These are phyloP conservation scores for Colletotrichum chlorophyti DNA, from an alignment of 2,329 filamentous ascomycete species.

Conservation along the genomic window DNA sequence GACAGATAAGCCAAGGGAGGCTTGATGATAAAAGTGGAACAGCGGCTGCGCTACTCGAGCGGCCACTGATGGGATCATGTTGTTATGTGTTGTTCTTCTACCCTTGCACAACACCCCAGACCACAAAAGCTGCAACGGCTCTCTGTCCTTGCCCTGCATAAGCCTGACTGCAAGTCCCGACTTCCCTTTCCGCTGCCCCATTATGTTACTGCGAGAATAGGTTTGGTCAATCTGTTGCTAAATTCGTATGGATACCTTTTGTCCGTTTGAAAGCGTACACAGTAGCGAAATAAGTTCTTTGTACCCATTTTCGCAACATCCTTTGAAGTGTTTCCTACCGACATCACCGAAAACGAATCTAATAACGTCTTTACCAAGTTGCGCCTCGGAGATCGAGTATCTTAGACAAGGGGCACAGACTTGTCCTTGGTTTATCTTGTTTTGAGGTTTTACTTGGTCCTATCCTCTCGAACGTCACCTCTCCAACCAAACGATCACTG, in stretches of 20 bases:
- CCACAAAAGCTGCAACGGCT: neutral
- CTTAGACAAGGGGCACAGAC: no score
- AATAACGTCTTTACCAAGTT: neutral
- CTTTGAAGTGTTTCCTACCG: neutral
- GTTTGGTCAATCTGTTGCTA: no score
- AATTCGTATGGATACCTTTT: no score
- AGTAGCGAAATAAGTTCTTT: no score
- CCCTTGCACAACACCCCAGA: no score
- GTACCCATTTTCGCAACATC: no score
- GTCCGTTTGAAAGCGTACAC: no score
- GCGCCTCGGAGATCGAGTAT: no score
- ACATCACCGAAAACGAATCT: neutral
- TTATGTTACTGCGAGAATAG: no score
- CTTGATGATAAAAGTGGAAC: constrained; percentile 23
- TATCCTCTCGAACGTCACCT: neutral
- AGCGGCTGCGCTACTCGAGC: neutral
- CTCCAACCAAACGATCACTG: neutral
- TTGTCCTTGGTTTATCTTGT: neutral
- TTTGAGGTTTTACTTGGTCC: neutral
- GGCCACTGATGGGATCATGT: constrained; percentile 9
- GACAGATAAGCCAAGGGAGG: constrained; percentile 17
- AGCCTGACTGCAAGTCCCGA: no score
- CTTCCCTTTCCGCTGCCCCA: no score
- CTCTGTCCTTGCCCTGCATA: constrained; percentile 8
- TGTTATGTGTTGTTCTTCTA: neutral